These are phyloP conservation scores for Solanum piurae DNA, from an alignment of 257 asterid genomes.

Conservation along the genomic window DNA sequence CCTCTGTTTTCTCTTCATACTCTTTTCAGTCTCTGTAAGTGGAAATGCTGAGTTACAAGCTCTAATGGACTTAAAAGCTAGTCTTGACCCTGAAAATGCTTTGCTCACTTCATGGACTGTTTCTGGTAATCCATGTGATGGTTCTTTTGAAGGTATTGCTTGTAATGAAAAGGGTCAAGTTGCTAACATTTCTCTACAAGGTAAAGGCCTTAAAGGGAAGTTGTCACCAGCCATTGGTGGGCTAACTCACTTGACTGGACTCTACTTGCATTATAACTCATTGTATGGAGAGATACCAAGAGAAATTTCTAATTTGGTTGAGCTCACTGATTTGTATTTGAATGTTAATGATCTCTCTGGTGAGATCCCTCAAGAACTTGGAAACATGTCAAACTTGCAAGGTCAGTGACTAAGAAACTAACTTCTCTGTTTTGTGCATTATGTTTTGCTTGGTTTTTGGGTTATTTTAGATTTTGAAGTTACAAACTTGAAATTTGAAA, in stretches of 20 bases:
- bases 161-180: slow-evolving; percentile 69
- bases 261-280: slow-evolving; percentile 81
- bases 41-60: slow-evolving; percentile 37
- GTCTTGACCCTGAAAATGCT: slow-evolving; percentile 68
- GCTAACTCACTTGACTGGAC: slow-evolving; percentile 60
- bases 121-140: slow-evolving; percentile 62
- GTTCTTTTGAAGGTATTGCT: slow-evolving; percentile 67
- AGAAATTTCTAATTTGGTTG: slow-evolving; percentile 49
- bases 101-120: slow-evolving; percentile 62
- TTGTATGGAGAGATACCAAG: slow-evolving; percentile 63
- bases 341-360: slow-evolving; percentile 79
- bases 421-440: not conserved
- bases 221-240: slow-evolving; percentile 60
- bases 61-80: slow-evolving; percentile 52
- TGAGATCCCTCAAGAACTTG: slow-evolving; percentile 67
- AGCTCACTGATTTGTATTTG: slow-evolving; percentile 69
- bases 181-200: slow-evolving; percentile 80
- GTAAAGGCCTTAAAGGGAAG: slow-evolving; percentile 77
- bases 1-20: slow-evolving; percentile 16
- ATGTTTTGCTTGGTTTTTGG: not conserved
- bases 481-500: not conserved
- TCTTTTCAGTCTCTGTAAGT: slow-evolving; percentile 18
- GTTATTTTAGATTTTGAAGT: not conserved
- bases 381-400: slow-evolving; percentile 63
- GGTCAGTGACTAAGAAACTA: slow-evolving; percentile 24